phyloP scores from a whole-genome alignment of 352 stramenopile species.

The Saprolegnia parasitica region DNA sequence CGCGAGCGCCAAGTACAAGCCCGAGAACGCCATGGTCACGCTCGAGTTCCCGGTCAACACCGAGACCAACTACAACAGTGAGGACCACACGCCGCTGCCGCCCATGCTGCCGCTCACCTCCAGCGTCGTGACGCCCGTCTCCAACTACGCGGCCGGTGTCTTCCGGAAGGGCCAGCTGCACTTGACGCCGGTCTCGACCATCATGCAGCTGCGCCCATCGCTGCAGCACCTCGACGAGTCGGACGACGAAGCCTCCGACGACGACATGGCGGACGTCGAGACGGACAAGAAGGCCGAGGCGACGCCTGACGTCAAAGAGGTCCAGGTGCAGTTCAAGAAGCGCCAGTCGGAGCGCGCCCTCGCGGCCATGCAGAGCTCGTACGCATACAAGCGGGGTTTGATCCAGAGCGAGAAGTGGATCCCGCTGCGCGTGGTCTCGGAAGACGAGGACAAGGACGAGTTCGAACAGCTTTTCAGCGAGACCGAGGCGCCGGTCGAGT shows the following conservation, averaged over 20 bases:
- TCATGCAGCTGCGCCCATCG: slow-evolving; percentile 82
- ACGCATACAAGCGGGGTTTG: slow-evolving; percentile 77
- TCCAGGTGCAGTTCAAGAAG: slow-evolving; percentile 87
- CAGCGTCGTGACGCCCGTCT: slow-evolving; percentile 52
- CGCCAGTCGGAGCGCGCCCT: slow-evolving; percentile 77
- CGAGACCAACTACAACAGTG: slow-evolving; percentile 69
- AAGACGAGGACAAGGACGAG: slow-evolving; percentile 46
- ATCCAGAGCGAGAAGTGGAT: slow-evolving; percentile 76
- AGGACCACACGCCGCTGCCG: slow-evolving; percentile 77
- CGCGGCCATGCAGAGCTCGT: slow-evolving; percentile 76
- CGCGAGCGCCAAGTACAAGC: slow-evolving; percentile 60
- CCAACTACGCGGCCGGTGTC: slow-evolving; percentile 73
- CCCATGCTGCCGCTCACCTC: slow-evolving; percentile 64
- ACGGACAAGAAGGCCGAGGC: slow-evolving; percentile 40
- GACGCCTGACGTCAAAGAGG: slow-evolving; percentile 63
- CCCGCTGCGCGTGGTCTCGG: slow-evolving; percentile 50
- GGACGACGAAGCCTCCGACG: slow-evolving; percentile 50
- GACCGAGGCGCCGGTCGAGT: slow-evolving; percentile 66
- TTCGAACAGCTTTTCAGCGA: slow-evolving; percentile 84
- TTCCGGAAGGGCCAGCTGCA: slow-evolving; percentile 79
- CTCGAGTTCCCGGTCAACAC: slow-evolving; percentile 69
- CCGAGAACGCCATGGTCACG: slow-evolving; percentile 66
- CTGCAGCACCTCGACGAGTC: slow-evolving; percentile 69
- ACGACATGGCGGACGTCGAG: slow-evolving; percentile 38
- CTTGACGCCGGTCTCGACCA: slow-evolving; percentile 54